Base-by-base conservation (phyloP, 495 filamentous ascomycete genomes). In the Trichoderma asperelloides region DNA sequence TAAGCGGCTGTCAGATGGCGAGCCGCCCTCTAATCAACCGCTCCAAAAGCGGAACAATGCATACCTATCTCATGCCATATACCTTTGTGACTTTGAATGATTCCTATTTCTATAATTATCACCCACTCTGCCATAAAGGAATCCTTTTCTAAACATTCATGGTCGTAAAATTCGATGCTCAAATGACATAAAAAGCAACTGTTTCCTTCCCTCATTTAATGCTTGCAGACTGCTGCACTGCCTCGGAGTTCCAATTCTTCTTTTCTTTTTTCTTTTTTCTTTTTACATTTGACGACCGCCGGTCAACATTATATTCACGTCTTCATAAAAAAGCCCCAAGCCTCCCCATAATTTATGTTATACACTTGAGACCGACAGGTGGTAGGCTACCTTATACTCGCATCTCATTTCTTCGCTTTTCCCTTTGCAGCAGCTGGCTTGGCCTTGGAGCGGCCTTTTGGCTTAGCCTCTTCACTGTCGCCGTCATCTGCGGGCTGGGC, bases 381-480 rank as follows among this genome's bases (percentile, higher is more conserved):
- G 5, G 11, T 8, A 16, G 5, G n/a, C 16, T 3, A 15, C n/a
- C 13, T 12, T 18, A 47, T 47, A 12, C n/a, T 47, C 43, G 15
- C n/a, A 4, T 47, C 43, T 60, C 23, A 75, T 70, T 67, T 75
- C 70, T 67, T 76, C 57, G 74, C 70, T 76, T 81, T 73, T 65
- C 70, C 70, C 67, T 84, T 86, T 23, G 71, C 73, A 43, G 69
- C 72, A 37, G 74, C 66, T 21, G 77, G 70, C 55, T 75, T 78
- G 13, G 72, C 75, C 71, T 82, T 85, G 28, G 75, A 76, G 62
- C 81, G 84, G 18, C 73, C 69, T 71, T 86, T 86, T 40, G 84
- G 83, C 71, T 85, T 84, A 51, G 80, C 80, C 12, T 79, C 78
- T 43, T 74, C 77, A 15, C 85, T 83, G 30, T 76, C 76, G 16